Evolutionary conservation across 441 rosid genomes (phyloP).

Genomic region (Pelargonium australe): DNA sequence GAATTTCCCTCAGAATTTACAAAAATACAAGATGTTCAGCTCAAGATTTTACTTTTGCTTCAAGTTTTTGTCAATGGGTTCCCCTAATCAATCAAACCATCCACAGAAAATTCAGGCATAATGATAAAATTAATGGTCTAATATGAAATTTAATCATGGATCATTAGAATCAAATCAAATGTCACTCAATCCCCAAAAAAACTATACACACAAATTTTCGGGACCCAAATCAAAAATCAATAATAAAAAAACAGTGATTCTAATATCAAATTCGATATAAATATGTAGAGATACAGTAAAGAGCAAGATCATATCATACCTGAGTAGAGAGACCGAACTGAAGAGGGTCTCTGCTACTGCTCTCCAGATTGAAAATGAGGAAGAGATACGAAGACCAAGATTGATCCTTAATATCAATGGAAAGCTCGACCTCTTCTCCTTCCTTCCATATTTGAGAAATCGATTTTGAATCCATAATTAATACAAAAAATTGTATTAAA

Average conservation of each 20-base stretch:
- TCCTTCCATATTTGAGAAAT: slow-evolving; percentile 3
- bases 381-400: neutral
- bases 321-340: neutral
- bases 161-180: neutral
- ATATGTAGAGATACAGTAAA: neutral
- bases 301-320: neutral
- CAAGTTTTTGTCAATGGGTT: neutral
- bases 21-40: neutral
- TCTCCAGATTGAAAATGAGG: neutral
- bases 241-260: too few relatives aligned
- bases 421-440: neutral
- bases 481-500: neutral
- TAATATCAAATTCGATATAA: neutral
- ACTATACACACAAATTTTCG: neutral
- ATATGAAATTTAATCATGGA: neutral
- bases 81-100: neutral
- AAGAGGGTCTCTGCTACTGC: slow-evolving; percentile 1
- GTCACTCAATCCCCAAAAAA: neutral
- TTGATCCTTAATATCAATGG: neutral
- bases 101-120: neutral
- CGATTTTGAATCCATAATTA: neutral
- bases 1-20: neutral
- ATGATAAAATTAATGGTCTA: neutral
- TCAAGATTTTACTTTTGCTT: neutral
- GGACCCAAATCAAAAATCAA: neutral